Evolutionary conservation across 2,329 filamentous ascomycete genomes (phyloP).

Genomic region (Clarireedia hainanense): DNA sequence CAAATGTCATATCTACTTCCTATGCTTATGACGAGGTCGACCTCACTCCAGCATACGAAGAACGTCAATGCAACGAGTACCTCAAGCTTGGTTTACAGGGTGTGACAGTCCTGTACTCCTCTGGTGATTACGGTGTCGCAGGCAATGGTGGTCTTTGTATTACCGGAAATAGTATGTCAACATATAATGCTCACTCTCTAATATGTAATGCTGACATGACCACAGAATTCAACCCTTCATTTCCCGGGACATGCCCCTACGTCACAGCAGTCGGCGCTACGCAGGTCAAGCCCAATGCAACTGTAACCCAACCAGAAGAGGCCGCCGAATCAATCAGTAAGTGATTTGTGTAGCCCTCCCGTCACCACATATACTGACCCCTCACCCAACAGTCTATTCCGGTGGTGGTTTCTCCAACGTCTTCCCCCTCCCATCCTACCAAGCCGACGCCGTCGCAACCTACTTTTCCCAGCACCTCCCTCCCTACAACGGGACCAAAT

Average conservation of each 20-base stretch:
- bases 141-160: constrained; percentile 28
- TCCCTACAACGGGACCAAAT: constrained; percentile 32
- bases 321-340: constrained; percentile 35
- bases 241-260: constrained; percentile 39
- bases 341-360: neutral
- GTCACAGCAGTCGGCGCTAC: constrained; percentile 47
- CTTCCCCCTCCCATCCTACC: constrained; percentile 40
- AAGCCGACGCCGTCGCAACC: constrained; percentile 27
- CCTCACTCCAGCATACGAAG: constrained; percentile 39
- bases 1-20: constrained; percentile 47
- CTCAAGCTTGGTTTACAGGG: constrained; percentile 47
- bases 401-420: constrained; percentile 62
- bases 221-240: constrained; percentile 37
- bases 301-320: constrained; percentile 31
- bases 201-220: neutral
- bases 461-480: constrained; percentile 16
- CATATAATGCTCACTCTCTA: constrained; percentile 10
- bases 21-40: constrained; percentile 44
- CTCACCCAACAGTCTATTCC: constrained; percentile 55
- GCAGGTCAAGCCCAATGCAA: constrained; percentile 33
- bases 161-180: constrained; percentile 6
- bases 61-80: constrained; percentile 46
- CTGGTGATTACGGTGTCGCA: constrained; percentile 40
- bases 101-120: constrained; percentile 40
- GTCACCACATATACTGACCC: constrained; percentile 30